These are phyloP conservation scores for Telfairia occidentalis DNA, from an alignment of 331 rosid species.

Conservation along the genomic window DNA sequence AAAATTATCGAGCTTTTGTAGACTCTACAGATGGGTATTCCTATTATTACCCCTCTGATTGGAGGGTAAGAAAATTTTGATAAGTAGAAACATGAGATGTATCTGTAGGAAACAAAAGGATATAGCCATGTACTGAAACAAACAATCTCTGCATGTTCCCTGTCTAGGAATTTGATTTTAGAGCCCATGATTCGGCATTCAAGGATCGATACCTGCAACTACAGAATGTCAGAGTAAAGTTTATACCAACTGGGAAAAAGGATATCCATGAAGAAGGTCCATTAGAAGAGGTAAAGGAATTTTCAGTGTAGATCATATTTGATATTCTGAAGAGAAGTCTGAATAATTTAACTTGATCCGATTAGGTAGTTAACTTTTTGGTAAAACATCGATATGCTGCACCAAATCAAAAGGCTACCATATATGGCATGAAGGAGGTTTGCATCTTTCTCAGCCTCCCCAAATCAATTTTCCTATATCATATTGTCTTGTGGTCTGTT, in stretches of 20 bases:
- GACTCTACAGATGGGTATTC: conserved; percentile 80
- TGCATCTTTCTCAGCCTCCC: conserved; percentile 12
- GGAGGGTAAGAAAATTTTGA: conserved; percentile 57
- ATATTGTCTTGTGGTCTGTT: background rate
- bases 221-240: conserved; percentile 87
- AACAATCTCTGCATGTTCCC: conserved; percentile 10
- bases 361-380: conserved; percentile 47
- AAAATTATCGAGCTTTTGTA: conserved; percentile 58
- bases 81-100: conserved; percentile 8
- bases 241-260: conserved; percentile 69
- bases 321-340: background rate
- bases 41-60: conserved; percentile 71
- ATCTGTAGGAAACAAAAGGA: background rate
- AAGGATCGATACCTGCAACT: conserved; percentile 68
- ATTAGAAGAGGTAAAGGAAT: conserved; percentile 63
- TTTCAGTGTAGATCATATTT: background rate
- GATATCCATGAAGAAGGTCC: conserved; percentile 87
- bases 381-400: conserved; percentile 71
- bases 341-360: background rate
- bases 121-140: background rate
- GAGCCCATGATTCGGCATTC: conserved; percentile 95
- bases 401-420: conserved; percentile 64
- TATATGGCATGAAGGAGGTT: conserved; percentile 77
- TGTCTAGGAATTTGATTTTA: conserved; percentile 75
- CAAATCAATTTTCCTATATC: background rate